Evolutionary conservation across 805 yeast genomes (phyloP).

Genomic region (Hermanozyma aechmeae): DNA sequence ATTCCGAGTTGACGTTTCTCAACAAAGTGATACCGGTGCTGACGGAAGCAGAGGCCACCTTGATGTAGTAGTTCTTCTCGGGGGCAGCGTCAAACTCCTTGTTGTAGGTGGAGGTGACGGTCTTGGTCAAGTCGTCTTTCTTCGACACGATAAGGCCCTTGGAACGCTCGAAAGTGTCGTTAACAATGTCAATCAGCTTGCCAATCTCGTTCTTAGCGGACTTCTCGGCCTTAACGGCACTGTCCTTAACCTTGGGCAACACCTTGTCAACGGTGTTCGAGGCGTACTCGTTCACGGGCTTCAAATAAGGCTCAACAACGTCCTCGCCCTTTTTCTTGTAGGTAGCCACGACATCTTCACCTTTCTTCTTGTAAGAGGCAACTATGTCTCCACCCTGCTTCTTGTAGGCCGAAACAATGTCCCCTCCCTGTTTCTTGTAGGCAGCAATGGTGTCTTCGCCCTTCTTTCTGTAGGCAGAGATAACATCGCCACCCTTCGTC

Average conservation of each 20-base stretch:
- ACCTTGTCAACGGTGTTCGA: conserved; percentile 17
- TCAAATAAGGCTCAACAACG: conserved; percentile 7
- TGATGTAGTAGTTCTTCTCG: conserved; percentile 17
- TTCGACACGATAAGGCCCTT: conserved; percentile 18
- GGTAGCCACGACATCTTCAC: conserved; percentile 2
- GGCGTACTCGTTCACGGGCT: conserved; percentile 18
- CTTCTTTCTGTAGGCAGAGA: background rate
- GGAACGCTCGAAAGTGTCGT: conserved; percentile 12
- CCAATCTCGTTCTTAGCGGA: conserved; percentile 11
- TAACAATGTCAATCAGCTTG: conserved; percentile 13
- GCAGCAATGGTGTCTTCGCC: conserved; percentile 1
- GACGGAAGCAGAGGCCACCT: conserved; percentile 25
- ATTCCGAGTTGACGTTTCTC: conserved; percentile 23
- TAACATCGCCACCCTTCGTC: conserved; percentile 4
- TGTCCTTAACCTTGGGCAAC: conserved; percentile 14
- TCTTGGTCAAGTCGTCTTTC: conserved; percentile 18
- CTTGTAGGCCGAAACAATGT: conserved; percentile 5
- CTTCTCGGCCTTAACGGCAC: conserved; percentile 5
- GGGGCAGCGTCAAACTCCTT: conserved; percentile 21
- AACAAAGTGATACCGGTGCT: conserved; percentile 24
- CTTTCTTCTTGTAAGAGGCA: conserved; percentile 4
- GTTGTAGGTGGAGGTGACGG: conserved; percentile 24
- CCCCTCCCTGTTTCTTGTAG: conserved; percentile 4
- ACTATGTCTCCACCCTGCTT: conserved; percentile 3
- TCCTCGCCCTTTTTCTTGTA: conserved; percentile 1